Evolutionary conservation across 139 green algal species (phyloP), one percentile per base, ranked within the genome.

Genomic region (Closterium sp.): DNA sequence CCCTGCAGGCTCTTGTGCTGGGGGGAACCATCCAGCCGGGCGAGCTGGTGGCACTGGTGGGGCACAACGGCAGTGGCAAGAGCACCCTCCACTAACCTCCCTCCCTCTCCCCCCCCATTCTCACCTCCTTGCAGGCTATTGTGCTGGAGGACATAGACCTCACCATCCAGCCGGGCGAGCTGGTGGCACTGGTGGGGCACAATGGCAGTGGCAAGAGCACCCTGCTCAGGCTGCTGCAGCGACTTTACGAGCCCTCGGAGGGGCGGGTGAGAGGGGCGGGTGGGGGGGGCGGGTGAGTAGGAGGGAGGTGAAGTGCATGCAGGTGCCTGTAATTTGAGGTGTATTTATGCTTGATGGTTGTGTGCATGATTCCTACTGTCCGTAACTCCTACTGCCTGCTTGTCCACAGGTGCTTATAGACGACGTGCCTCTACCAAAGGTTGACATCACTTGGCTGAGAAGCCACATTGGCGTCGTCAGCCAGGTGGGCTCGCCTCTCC

Each of bases 381-480:
- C 11, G 62, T 24, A 79, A 79, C 62, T 79, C 62, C 62, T 79
- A 7, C 17, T 13, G 17, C 27, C 62, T 24, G 19, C 11, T 13
- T 79, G 62, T 79, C 27, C 19, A 24, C 62, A 87, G 30, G 95
- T 99, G 73, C 29, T 96, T 88, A 93, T 99, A 31, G 97, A 98
- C 86, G 97, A 96, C 45, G 79, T 88, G 27, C 96, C 99, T 92
- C 89, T 99, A 1, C 70, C 85, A 2, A n/a, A 94, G 24, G 96
- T 98, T 88, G 97, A 98, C 88, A 87, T 98, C 89, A 73, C 90
- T 17, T 98, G 96, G 96, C 95, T 98, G 79, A 93, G 97, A 9
- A 70, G 84, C 9, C 94, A 96, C 91, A 95, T 99, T 19, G 96
- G 94, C 34, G 91, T 99, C 30, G 97, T 99, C 42, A 95, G 94